Base-by-base conservation (phyloP, 495 filamentous ascomycete species). In the Extremus antarcticus region DNA sequence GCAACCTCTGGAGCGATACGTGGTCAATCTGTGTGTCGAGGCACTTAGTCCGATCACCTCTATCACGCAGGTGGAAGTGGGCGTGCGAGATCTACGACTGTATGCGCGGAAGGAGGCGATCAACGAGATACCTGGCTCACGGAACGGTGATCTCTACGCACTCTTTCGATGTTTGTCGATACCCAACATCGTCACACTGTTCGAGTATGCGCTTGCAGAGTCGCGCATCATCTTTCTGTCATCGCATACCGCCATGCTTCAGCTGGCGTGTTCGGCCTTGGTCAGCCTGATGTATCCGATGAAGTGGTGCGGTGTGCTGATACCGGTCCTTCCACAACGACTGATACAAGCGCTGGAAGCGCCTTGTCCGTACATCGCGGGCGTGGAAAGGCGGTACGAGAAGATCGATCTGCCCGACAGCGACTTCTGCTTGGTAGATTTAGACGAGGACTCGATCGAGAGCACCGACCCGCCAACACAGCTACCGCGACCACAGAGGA, bases 11-110 rank as follows among this genome's bases (percentile, higher is more conserved):
- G 92, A 98, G 72, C 80, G 89, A 70, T 98, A 96, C 70, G 92
- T 98, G 39, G 86, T 97, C 71, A 98, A 98, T 65, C 79, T 98
- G 20, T 98, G 92, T 69, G 90, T 90, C 11, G 94, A 97, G 68
- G 92, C 92, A 4, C 83, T 91, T 60, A 87, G 87, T 60, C 92
- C 92, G 1, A 83, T 90, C 20, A 84, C 86, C 22, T 97, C 92
- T 3, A 88, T 90, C 68, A 98, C 92, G 0, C 94, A 97, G 66
- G 90, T 97, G 17, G 92, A 98, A 71, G 74, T 98, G 19, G 81
- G 85, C 1, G 83, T 98, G 16, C 82, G 92, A 45, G 92, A 98
- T 62, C 73, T 98, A 55, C 85, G 90, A 13, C 70, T 98, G 32
- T 95, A 94, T 70, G 90, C 92, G 0, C 80, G 92, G 38, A 92